Evolutionary conservation across 2,329 filamentous ascomycete genomes (phyloP).

Genomic region (Sporothrix humicola): DNA sequence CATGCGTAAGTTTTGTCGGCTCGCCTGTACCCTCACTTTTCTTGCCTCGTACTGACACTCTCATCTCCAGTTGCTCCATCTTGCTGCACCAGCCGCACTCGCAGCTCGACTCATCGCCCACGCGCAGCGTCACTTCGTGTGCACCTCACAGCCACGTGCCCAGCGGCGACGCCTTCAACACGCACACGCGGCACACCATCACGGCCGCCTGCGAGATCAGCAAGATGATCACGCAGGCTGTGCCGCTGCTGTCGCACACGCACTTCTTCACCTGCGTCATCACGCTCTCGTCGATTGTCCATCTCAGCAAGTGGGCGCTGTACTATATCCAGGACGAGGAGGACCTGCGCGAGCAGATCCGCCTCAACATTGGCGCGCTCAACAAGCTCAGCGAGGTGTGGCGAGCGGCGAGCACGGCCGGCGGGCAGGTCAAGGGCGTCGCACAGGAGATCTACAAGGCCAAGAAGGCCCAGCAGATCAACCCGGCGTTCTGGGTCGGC

Average conservation of each 20-base stretch:
- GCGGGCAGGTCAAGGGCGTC: slow-evolving; percentile 75
- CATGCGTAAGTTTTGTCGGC: slow-evolving; percentile 51
- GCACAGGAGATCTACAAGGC: slow-evolving; percentile 74
- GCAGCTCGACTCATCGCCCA: slow-evolving; percentile 69
- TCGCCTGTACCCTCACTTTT: neutral
- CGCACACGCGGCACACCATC: slow-evolving; percentile 80
- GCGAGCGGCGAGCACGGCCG: slow-evolving; percentile 72
- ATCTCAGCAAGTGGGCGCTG: slow-evolving; percentile 77
- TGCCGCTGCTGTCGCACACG: slow-evolving; percentile 73
- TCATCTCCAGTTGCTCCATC: slow-evolving; percentile 62
- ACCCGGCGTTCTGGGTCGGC: slow-evolving; percentile 60
- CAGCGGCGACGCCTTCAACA: slow-evolving; percentile 60
- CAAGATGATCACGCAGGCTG: slow-evolving; percentile 74
- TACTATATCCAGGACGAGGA: slow-evolving; percentile 68
- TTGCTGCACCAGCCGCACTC: slow-evolving; percentile 81
- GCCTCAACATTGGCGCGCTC: slow-evolving; percentile 78
- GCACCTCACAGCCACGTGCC: slow-evolving; percentile 63
- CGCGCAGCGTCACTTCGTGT: slow-evolving; percentile 67
- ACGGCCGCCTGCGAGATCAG: slow-evolving; percentile 79
- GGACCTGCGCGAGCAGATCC: slow-evolving; percentile 74
- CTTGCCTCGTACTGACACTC: neutral
- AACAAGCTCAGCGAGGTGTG: slow-evolving; percentile 72
- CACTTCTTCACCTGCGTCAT: slow-evolving; percentile 85
- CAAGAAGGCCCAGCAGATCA: slow-evolving; percentile 62
- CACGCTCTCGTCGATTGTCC: slow-evolving; percentile 78